Conservation (phyloP, 371 early-diverging fungal genomes). For the Nosema muscidifuracis region DNA sequence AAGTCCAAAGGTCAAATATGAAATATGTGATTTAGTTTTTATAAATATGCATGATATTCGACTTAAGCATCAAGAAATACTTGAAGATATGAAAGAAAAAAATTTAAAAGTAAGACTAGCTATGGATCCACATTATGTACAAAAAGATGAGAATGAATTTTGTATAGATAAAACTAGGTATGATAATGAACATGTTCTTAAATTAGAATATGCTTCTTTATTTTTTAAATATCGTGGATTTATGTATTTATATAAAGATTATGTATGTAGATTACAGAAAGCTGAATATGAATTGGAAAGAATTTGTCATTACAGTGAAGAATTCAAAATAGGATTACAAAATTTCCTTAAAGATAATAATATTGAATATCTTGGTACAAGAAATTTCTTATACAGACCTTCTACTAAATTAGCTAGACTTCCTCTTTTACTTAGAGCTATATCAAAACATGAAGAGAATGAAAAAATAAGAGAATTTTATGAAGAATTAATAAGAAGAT, state of each 20-base stretch:
- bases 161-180: constrained; percentile 9
- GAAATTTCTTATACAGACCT: constrained; percentile 61
- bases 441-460: constrained; percentile 54
- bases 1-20: constrained; percentile 27
- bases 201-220: constrained; percentile 50
- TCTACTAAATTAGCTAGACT: constrained; percentile 57
- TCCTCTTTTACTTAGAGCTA: constrained; percentile 56
- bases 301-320: constrained; percentile 25
- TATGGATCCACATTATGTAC: not conserved
- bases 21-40: constrained; percentile 50
- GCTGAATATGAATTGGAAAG: constrained; percentile 54
- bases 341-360: constrained; percentile 47
- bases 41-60: constrained; percentile 39
- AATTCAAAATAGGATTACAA: constrained; percentile 46
- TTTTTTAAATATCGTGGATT: constrained; percentile 26
- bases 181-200: not conserved
- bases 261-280: constrained; percentile 41
- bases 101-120: constrained; percentile 8
- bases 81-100: constrained; percentile 22
- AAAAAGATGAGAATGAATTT: constrained; percentile 5
- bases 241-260: constrained; percentile 41
- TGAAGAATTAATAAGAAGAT: constrained; percentile 16
- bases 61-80: constrained; percentile 29
- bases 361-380: constrained; percentile 52
- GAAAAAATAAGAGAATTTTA: constrained; percentile 25